phyloP scores from a whole-genome alignment of 768 basidiomycete genomes.

The Neoboletus magnificus region DNA sequence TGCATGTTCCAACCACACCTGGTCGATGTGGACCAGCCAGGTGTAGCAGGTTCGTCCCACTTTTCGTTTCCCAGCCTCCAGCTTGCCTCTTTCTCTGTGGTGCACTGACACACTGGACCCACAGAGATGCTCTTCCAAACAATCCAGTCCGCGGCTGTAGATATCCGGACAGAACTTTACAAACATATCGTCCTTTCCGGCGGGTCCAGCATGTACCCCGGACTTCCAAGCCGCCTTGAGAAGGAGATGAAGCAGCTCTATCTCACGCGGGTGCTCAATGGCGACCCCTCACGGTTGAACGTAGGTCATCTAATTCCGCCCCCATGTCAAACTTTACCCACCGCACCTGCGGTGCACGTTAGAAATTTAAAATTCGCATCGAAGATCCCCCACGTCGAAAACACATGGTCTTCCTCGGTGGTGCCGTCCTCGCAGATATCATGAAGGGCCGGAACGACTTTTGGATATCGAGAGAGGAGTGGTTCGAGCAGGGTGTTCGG shows the following conservation, averaged over 20 bases:
- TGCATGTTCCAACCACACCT: slow-evolving; percentile 99
- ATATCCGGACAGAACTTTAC: slow-evolving; percentile 87
- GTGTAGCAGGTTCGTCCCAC: slow-evolving; percentile 74
- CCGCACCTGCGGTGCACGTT: not conserved
- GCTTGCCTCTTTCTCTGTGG: not conserved
- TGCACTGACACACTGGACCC: not conserved
- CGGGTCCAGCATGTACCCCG: slow-evolving; percentile 98
- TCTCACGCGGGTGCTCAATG: slow-evolving; percentile 81
- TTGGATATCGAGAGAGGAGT: slow-evolving; percentile 93
- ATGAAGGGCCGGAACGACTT: slow-evolving; percentile 95
- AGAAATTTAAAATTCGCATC: slow-evolving; percentile 99
- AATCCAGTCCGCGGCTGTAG: slow-evolving; percentile 88
- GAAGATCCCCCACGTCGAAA: slow-evolving; percentile 98
- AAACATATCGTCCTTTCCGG: slow-evolving; percentile 98
- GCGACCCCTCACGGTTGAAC: slow-evolving; percentile 80
- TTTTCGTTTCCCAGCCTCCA: not conserved
- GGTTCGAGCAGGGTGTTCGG: slow-evolving; percentile 85
- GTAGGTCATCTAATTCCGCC: slow-evolving; percentile 46
- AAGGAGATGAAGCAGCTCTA: slow-evolving; percentile 99
- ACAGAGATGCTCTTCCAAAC: slow-evolving; percentile 95
- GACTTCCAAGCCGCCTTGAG: slow-evolving; percentile 92
- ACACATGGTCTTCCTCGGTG: slow-evolving; percentile 99
- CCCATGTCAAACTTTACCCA: not conserved
- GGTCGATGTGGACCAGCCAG: slow-evolving; percentile 95
- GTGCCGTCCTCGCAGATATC: slow-evolving; percentile 97